Base-by-base conservation (phyloP, 352 stramenopile species). In the Phytophthora lateralis region DNA sequence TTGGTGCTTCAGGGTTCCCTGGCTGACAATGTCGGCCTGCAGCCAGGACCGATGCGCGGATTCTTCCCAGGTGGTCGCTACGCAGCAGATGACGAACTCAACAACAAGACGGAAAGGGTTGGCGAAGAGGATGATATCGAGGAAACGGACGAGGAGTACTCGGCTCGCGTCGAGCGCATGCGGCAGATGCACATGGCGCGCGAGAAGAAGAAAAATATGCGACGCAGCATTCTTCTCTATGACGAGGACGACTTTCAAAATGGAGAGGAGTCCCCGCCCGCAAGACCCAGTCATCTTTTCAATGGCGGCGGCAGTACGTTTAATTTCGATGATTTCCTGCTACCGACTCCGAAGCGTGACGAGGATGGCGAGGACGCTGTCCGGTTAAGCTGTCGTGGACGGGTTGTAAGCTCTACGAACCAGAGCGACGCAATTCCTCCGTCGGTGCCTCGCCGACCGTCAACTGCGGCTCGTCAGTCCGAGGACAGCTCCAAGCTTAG, bases 161-260 rank as follows among this genome's bases (percentile, higher is more conserved):
- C 71, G 3, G 34, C 63, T 38, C 82, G 82, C 24, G 69, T 91
- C 17, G 79, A 88, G 48, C 69, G 65, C 6, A 72, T 91, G 57
- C 72, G 80, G 9, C 77, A 88, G 56, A 79, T 82, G 21, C 82
- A 91, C 72, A 77, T 91, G 67, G 71, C 68, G 27, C 71, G 75
- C 21, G 82, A 91, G 63, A 87, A 85, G 54, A 75, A 79, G 53
- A 88, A 88, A 41, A 81, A 81, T 21, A 39, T 59, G 47, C 65
- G 64, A 9, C 64, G 59, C 15, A 78, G 63, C 20, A 78, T 87
- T 45, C 62, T 66, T 51, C 55, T 87, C 17, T 81, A 78, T 35
- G 78, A 85, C 43, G 73, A 77, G 60, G 65, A 78, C 5, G 63
- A 75, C 20, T 21, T 73, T 12, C 64, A 71, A 12, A 69, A 67